Evolutionary conservation across 768 basidiomycete species (phyloP), one percentile per base, ranked within the genome.

Genomic region (Boletus tylopilopsis): DNA sequence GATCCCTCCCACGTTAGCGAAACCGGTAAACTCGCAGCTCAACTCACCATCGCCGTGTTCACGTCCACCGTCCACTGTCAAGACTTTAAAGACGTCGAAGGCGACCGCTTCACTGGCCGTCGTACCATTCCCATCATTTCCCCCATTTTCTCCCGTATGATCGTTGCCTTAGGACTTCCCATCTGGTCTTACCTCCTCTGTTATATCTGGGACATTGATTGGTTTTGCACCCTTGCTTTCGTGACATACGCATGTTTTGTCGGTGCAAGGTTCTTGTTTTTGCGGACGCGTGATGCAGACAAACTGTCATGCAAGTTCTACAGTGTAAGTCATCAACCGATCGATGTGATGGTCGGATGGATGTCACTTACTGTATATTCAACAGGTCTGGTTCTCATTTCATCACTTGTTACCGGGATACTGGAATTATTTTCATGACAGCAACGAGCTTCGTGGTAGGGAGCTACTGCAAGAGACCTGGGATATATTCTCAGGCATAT

Each of bases 21-120:
- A 5, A 66, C 64, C 0, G 67, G 56, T 5, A 53, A 57, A 40
- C 52, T 68, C 6, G 68, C 76, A 0, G 53, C 72, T 29, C 61
- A 62, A 37, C 48, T 73, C 33, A 74, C 71, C 19, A 60, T 68
- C 8, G 64, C 64, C 0, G 69, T 76, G 13, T 67, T 77, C 27
- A 55, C 70, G 1, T 75, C 75, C 1, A 78, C 76, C 3, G 72
- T 77, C 13, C 76, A 78, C n/a, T 69, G 74, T 1, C 74, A 77
- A 57, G 78, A 79, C 50, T 79, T 74, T 49, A 66, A 72, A 33
- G 78, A 79, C 42, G 56, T 67, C 9, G 62, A 66, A 21, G 77
- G 76, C 0, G 77, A 78, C 42, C 54, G 57, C 4, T 45, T 64
- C 12, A 60, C 60, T 0, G 72, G 73, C 1, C 67, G 77, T 6